A percentile compares a stretch with the other conserved stretches of the same genome.
These are phyloP conservation scores for Bipolaris sorokiniana DNA, from an alignment of 2,329 filamentous ascomycete genomes.

Conservation along the genomic window DNA sequence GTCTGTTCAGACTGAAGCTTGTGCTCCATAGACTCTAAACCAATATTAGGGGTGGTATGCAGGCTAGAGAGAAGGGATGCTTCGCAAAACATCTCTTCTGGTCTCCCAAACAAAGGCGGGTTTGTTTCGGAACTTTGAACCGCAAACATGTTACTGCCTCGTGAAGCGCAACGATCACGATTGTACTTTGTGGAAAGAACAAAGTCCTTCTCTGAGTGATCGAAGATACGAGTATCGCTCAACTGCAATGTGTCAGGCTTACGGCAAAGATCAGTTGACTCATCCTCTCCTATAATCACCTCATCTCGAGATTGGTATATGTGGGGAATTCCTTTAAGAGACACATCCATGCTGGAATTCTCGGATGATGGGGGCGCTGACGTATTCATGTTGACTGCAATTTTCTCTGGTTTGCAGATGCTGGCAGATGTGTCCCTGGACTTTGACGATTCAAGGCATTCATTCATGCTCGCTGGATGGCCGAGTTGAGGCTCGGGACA, in stretches of 20 bases:
- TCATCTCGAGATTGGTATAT: background rate
- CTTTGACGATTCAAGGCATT: background rate
- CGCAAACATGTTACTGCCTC: slow-evolving; percentile 11
- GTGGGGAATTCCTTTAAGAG: background rate
- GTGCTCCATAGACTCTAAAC: background rate
- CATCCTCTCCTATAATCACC: background rate
- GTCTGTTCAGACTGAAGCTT: background rate
- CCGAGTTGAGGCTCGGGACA: background rate
- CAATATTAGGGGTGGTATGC: slow-evolving; percentile 18
- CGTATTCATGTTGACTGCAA: background rate
- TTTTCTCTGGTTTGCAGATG: background rate
- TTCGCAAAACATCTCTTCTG: slow-evolving; percentile 27
- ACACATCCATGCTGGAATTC: background rate
- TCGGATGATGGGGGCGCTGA: background rate
- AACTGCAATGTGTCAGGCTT: background rate
- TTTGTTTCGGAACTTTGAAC: slow-evolving; percentile 30
- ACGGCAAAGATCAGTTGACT: background rate
- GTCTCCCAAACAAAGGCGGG: slow-evolving; percentile 26
- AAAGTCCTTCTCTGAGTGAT: background rate
- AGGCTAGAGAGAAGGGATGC: slow-evolving; percentile 25
- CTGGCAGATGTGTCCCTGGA: background rate
- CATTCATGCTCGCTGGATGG: background rate
- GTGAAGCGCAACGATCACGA: slow-evolving; percentile 7
- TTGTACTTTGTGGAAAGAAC: background rate
- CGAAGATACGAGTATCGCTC: background rate